Conservation (phyloP, 1,284 basidiomycete genomes). For the Irpex sp. region DNA sequence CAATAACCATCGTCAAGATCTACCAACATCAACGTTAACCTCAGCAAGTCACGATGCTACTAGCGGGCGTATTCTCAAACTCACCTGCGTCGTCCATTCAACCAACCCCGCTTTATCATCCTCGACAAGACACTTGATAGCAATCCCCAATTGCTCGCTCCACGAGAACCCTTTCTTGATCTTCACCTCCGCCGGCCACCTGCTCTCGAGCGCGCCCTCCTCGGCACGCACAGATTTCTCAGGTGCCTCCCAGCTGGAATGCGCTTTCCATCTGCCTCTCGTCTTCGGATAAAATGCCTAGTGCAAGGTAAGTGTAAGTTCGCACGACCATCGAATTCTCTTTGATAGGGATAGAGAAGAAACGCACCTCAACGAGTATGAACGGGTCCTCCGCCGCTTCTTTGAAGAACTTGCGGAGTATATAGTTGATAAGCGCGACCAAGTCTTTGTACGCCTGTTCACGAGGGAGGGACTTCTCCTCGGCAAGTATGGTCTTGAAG, state of each 20-base stretch:
- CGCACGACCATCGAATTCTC: background rate
- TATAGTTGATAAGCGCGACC: conserved; percentile 75
- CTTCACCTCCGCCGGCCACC: conserved; percentile 65
- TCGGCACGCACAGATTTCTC: conserved; percentile 36
- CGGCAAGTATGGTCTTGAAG: conserved; percentile 80
- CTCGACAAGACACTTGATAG: conserved; percentile 72
- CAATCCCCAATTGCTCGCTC: conserved; percentile 87
- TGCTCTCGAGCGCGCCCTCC: conserved; percentile 28
- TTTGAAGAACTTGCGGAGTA: conserved; percentile 92
- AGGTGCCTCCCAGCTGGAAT: conserved; percentile 73
- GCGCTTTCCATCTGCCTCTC: conserved; percentile 80
- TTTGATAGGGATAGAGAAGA: too few relatives aligned
- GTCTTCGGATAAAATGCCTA: conserved; percentile 90
- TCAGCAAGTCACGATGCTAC: background rate
- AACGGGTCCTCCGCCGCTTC: conserved; percentile 77
- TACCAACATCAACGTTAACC: conserved; percentile 25
- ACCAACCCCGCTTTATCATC: conserved; percentile 62
- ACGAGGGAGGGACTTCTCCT: conserved; percentile 71
- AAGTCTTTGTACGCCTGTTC: conserved; percentile 83
- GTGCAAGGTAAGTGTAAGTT: background rate
- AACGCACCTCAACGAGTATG: conserved; percentile 73
- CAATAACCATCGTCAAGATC: conserved; percentile 68
- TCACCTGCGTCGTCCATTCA: conserved; percentile 77
- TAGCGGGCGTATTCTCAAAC: conserved; percentile 29
- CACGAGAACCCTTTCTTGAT: conserved; percentile 88